These are phyloP conservation scores for Auricularia heimuer DNA, from an alignment of 768 basidiomycete genomes.

Conservation along the genomic window DNA sequence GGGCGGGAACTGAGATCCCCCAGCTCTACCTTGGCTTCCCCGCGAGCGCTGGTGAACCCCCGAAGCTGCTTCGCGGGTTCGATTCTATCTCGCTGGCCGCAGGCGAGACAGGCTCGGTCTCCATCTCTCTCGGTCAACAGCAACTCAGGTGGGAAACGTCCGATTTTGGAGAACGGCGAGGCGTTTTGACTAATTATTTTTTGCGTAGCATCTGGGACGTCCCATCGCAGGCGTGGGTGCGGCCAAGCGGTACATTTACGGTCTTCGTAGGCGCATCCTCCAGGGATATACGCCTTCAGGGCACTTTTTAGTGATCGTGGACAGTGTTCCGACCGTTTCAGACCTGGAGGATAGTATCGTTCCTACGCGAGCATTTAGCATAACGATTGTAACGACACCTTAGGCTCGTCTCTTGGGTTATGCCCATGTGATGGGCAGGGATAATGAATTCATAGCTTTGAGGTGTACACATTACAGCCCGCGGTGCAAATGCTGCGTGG, in stretches of 20 bases:
- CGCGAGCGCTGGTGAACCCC: slow-evolving; percentile 35
- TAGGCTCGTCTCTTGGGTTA: too few relatives aligned
- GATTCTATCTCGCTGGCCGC: slow-evolving; percentile 34
- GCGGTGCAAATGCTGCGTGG: too few relatives aligned
- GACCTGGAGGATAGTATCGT: background rate
- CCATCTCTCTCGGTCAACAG: slow-evolving; percentile 28
- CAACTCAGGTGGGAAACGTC: slow-evolving; percentile 34
- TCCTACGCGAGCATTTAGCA: too few relatives aligned
- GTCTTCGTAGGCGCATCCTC: slow-evolving; percentile 47
- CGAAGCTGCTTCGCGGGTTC: slow-evolving; percentile 42
- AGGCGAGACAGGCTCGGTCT: slow-evolving; percentile 28
- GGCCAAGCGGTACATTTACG: slow-evolving; percentile 41
- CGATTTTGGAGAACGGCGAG: background rate
- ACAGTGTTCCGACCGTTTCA: background rate
- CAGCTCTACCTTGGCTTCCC: slow-evolving; percentile 48
- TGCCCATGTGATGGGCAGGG: background rate
- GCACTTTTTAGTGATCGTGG: background rate
- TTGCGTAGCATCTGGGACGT: slow-evolving; percentile 39
- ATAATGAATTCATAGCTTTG: background rate
- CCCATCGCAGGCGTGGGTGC: slow-evolving; percentile 37
- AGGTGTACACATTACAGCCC: background rate
- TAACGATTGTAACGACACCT: too few relatives aligned
- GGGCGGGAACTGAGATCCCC: slow-evolving; percentile 44
- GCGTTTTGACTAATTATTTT: background rate
- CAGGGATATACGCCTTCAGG: slow-evolving; percentile 32